These are phyloP conservation scores for Dalbergia cochinchinensis DNA, from an alignment of 306 rosid genomes.

Conservation along the genomic window DNA sequence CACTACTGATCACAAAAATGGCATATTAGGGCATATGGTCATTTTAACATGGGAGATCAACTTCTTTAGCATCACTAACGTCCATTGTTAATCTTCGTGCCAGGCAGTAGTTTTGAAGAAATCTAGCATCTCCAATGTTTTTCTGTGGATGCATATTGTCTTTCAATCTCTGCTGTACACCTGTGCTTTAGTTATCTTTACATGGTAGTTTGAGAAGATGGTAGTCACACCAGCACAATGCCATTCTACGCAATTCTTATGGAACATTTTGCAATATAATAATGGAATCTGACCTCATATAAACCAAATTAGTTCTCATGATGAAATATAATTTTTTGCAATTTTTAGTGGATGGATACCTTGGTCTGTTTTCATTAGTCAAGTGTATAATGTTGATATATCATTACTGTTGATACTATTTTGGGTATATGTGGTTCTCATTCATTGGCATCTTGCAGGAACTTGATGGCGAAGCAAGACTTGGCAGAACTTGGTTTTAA, in stretches of 20 bases:
- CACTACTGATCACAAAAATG: not conserved
- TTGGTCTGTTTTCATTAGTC: not conserved
- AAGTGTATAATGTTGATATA: constrained; percentile 20
- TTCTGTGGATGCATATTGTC: not conserved
- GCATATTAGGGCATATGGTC: constrained; percentile 7
- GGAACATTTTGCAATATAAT: constrained; percentile 10
- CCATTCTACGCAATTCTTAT: constrained; percentile 19
- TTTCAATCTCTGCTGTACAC: not conserved
- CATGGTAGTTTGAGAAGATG: constrained; percentile 35
- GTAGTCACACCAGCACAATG: constrained; percentile 16
- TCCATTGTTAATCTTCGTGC: constrained; percentile 1
- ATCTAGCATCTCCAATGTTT: not conserved
- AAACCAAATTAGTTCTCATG: constrained; percentile 4
- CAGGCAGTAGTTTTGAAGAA: constrained; percentile 3
- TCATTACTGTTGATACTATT: not conserved
- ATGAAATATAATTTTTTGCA: constrained; percentile 10
- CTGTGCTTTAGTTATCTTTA: constrained; percentile 2
- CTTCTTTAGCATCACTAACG: not conserved
- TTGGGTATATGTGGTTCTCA: constrained; percentile 25
- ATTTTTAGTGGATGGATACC: constrained; percentile 8
- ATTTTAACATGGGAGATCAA: constrained; percentile 5
- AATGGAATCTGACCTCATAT: constrained; percentile 16
- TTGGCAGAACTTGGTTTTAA: constrained; percentile 91
- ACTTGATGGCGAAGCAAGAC: constrained; percentile 98
- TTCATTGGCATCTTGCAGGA: constrained; percentile 63